A percentile compares a stretch with the other conserved stretches of the same genome.
Evolutionary conservation across 139 green algal species (phyloP).

Genomic region (Volvox reticuliferus): DNA sequence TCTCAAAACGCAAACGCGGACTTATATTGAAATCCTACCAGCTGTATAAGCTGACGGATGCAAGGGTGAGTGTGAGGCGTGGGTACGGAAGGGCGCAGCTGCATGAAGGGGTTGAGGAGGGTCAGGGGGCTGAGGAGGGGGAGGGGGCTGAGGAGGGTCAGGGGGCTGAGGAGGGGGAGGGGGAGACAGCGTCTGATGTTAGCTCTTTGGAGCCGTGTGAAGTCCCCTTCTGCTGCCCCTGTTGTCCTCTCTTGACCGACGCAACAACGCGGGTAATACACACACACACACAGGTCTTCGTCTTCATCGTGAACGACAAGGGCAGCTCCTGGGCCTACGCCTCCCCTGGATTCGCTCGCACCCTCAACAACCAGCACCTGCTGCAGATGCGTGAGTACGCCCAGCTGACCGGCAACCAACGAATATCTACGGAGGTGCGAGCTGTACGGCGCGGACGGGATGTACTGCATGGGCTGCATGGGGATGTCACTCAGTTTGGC

Average conservation of each 20-base stretch:
- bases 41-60: slow-evolving; percentile 70
- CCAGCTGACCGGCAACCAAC: slow-evolving; percentile 38
- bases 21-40: slow-evolving; percentile 74
- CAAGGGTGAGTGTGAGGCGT: slow-evolving; percentile 48
- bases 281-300: slow-evolving; percentile 65
- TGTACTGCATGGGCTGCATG: too few relatives aligned
- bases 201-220: too few relatives aligned
- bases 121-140: too few relatives aligned
- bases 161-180: too few relatives aligned
- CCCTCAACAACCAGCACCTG: slow-evolving; percentile 56
- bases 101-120: too few relatives aligned
- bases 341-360: slow-evolving; percentile 61
- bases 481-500: background rate
- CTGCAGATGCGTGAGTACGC: slow-evolving; percentile 60
- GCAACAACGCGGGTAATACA: too few relatives aligned
- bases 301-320: slow-evolving; percentile 78
- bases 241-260: too few relatives aligned
- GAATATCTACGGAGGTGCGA: slow-evolving; percentile 55
- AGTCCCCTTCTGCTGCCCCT: too few relatives aligned
- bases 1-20: slow-evolving; percentile 75
- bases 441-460: background rate
- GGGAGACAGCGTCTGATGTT: too few relatives aligned
- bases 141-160: background rate
- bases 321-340: slow-evolving; percentile 74
- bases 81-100: too few relatives aligned